Evolutionary conservation across 83 land plant genomes (phyloP).

Genomic region (Diphasiastrum complanatum): DNA sequence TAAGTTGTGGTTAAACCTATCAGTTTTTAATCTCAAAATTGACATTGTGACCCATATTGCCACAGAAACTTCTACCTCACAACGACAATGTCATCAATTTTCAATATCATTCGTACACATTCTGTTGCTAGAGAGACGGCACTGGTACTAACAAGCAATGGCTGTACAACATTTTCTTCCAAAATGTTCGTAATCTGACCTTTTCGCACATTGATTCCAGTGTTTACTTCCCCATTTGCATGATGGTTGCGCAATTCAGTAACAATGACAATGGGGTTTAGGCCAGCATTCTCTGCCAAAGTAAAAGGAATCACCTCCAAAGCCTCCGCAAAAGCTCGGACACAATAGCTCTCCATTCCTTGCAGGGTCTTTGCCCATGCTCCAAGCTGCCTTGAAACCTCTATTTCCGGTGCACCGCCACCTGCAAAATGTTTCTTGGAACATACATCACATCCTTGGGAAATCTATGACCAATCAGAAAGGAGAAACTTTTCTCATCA

Average conservation of each 20-base stretch:
- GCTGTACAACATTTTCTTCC: constrained; percentile 98
- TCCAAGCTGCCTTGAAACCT: constrained; percentile 78
- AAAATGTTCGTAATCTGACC: constrained; percentile 90
- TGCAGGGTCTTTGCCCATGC: constrained; percentile 87
- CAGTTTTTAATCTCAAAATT: no score
- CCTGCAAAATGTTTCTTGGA: constrained; percentile 43
- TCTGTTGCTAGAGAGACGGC: constrained; percentile 82
- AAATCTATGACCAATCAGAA: background rate
- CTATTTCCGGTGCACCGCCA: constrained; percentile 97
- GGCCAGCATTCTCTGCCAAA: constrained; percentile 89
- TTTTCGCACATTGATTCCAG: constrained; percentile 94
- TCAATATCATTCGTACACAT: constrained; percentile 95
- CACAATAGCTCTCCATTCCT: constrained; percentile 94
- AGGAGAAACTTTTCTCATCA: no score
- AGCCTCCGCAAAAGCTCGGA: constrained; percentile 83
- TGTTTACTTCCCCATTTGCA: constrained; percentile 82
- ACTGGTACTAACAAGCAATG: constrained; percentile 89
- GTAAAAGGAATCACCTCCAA: constrained; percentile 87
- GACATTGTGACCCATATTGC: no score
- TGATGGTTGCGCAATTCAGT: constrained; percentile 91
- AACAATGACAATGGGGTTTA: constrained; percentile 85
- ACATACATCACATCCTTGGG: background rate
- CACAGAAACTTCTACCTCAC: constrained; percentile 76
- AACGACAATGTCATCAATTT: constrained; percentile 91
- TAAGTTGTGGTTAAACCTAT: no score